Evolutionary conservation across 495 filamentous ascomycete species (phyloP), one percentile per base, ranked within the genome.

Genomic region (Lentithecium fluviatile): DNA sequence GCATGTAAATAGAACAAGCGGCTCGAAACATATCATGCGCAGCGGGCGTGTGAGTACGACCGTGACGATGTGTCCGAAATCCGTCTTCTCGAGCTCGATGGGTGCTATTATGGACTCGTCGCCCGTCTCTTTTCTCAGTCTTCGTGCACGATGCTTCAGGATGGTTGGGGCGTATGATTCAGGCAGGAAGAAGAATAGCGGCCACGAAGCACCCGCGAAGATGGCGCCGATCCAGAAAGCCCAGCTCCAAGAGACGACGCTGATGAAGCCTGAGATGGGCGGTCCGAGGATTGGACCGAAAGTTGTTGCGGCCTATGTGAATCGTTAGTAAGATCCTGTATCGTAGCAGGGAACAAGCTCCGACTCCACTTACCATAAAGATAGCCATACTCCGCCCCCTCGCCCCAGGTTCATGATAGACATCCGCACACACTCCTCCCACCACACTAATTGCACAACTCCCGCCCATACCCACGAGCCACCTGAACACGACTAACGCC

Each of bases 381-480:
- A 82, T 71, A 0, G 85, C 81, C 82, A 91, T 87, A 3, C 84
- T 85, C 7, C 86, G 78, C 2, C 89, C 89, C 17, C 89, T 77
- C 21, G 72, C 74, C 17, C 79, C 69, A 0, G 84, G 79, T 64
- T 85, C 78, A 20, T 76, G 76, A 62, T 82, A 87, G 6, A 90
- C 77, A 73, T 94, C 89, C 0, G 89, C 88, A 68, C 87, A 88
- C 2, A 90, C 75, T 8, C 89, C 89, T 0, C 87, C 84, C 15
- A 88, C 80, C 7, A 91, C 80, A 3, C 85, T 81, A 51, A 91
- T 86, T 0, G 88, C 86, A 15, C 82, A 81, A 29, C 82, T 83
- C 8, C 84, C 88, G 67, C 77, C 82, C 1, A 84, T 75, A 7
- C 89, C 88, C 17, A 79, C 79, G 7, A 91, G 71, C 0, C 86